Conservation (phyloP, 805 yeast genomes). For the Wickerhamomyces strasburgensis region DNA sequence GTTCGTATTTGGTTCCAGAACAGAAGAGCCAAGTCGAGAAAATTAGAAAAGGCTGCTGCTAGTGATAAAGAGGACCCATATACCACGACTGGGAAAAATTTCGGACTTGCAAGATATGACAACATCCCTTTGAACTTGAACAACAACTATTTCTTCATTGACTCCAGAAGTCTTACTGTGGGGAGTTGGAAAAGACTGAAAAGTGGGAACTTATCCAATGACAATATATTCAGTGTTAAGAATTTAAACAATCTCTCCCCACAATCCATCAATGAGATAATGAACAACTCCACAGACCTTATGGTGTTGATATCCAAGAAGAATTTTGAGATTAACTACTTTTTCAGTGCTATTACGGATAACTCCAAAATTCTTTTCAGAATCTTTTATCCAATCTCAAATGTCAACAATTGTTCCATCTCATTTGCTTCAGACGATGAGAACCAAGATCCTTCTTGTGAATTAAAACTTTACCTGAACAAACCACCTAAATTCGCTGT, state of each 20-base stretch:
- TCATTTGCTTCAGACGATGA: constrained; percentile 27
- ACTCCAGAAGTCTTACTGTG: constrained; percentile 62
- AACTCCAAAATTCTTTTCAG: constrained; percentile 60
- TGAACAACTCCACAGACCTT: constrained; percentile 63
- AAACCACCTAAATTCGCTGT: constrained; percentile 78
- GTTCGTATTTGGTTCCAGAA: constrained; percentile 94
- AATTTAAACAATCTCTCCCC: constrained; percentile 63
- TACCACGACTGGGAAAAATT: constrained; percentile 5
- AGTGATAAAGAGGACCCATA: constrained; percentile 17
- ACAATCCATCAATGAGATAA: constrained; percentile 52
- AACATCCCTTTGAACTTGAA: constrained; percentile 51
- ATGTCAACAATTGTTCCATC: constrained; percentile 56
- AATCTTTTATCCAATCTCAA: constrained; percentile 62
- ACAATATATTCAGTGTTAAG: constrained; percentile 34
- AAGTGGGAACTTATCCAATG: constrained; percentile 46
- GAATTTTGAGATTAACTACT: constrained; percentile 70
- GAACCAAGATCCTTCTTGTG: constrained; percentile 30
- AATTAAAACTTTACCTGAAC: constrained; percentile 44
- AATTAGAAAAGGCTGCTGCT: constrained; percentile 46
- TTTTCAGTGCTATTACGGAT: constrained; percentile 69
- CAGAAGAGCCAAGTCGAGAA: constrained; percentile 72
- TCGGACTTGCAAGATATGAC: constrained; percentile 29
- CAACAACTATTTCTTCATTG: constrained; percentile 64
- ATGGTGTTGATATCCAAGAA: constrained; percentile 66
- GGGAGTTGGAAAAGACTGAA: constrained; percentile 80